Base-by-base conservation (phyloP, 2,329 filamentous ascomycete species). In the Xylariaceae sp. region DNA sequence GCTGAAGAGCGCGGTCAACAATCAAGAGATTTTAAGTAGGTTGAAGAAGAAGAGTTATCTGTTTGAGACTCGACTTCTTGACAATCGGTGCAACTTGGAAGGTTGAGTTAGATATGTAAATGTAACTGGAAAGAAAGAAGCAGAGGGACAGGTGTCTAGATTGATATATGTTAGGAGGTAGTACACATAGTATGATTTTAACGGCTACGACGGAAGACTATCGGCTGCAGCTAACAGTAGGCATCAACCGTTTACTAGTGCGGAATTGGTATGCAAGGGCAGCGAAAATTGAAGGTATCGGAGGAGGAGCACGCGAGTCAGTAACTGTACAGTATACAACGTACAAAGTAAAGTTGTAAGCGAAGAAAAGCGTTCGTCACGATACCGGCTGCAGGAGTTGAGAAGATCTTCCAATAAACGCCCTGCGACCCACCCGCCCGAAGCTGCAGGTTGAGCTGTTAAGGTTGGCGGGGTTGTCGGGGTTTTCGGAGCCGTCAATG, bases 1-100 rank as follows among this genome's bases (percentile, higher is more conserved):
- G 75, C 79, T 74, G 76, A 67, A 60, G 65, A 78, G 78, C 81
- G 83, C 82, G 83, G 83, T 83, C 81, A 65, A 71, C 54, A 45
- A 53, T 54, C 48, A 60, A 63, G 52, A 57, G 48, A 43, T n/a
- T 48, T 48, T 10, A 42, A 20, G 19, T 40, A 23, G 44, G 37
- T 21, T 43, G 7, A 43, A 43, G 48, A 43, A 26, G 29, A n/a
- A n/a, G 23, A 32, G 46, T 32, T 37, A n/a, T 14, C 6, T 48
- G 14, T 46, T 14, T 29, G 19, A 46, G 14, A 16, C 29, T 21
- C 9, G 21, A n/a, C 6, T n/a, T 46, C 44, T 23, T 23, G 29
- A 21, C 44, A 46, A 12, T 26, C 41, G 7, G 18, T 43, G 6
- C 12, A 29, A 12, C 16, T 46, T 37, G 5, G 14, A 12, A 7